phyloP scores from a whole-genome alignment of 164 flowering plant species.

The Piper betle region DNA sequence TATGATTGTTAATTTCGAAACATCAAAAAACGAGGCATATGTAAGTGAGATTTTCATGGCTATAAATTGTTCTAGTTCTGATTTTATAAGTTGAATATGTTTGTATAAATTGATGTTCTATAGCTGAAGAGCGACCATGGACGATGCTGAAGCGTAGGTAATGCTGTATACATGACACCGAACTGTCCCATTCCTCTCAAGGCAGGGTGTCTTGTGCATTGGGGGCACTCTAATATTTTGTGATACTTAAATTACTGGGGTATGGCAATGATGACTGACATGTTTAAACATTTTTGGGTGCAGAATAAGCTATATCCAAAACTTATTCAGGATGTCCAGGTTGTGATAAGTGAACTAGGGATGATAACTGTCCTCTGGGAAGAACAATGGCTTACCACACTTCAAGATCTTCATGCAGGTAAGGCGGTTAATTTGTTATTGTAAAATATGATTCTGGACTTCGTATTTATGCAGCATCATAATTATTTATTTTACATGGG shows the following conservation, averaged over 20 bases:
- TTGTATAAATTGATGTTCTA: neutral
- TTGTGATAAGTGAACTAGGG: constrained; percentile 77
- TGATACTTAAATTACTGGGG: too few species aligned
- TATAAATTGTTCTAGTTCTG: neutral
- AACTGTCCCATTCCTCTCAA: too few species aligned
- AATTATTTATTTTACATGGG: neutral
- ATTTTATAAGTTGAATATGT: neutral
- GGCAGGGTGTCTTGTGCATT: too few species aligned
- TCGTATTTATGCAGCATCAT: neutral
- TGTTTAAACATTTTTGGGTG: constrained; percentile 12
- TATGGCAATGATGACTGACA: neutral
- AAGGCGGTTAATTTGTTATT: constrained; percentile 1
- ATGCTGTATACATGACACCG: too few species aligned
- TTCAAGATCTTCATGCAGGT: constrained; percentile 97
- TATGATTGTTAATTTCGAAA: neutral
- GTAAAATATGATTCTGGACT: neutral
- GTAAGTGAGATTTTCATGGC: neutral
- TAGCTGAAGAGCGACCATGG: too few species aligned
- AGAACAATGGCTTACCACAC: constrained; percentile 94
- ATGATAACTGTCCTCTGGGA: constrained; percentile 97
- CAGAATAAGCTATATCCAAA: constrained; percentile 80
- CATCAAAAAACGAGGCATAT: neutral
- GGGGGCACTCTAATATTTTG: too few species aligned
- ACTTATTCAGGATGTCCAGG: constrained; percentile 82
- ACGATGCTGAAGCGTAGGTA: too few species aligned